A percentile compares a stretch with the other conserved stretches of the same genome.
phyloP scores from a whole-genome alignment of 148 eudicot species.

The Vaccinium darrowii region DNA sequence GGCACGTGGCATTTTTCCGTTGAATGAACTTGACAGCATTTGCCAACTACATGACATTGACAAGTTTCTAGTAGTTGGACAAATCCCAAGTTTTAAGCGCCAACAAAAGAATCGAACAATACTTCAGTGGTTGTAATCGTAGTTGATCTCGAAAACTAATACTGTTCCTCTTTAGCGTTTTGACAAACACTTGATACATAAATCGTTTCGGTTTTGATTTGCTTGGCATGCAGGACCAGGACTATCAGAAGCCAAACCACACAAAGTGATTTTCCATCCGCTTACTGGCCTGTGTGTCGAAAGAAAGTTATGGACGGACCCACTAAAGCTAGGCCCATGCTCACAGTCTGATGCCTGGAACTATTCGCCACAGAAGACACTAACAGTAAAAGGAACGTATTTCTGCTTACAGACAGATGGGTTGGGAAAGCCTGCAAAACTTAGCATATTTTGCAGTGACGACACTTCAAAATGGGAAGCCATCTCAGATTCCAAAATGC shows the following conservation, averaged over 20 bases:
- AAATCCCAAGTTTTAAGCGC: not conserved
- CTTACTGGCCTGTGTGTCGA: conserved; percentile 65
- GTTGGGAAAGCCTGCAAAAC: conserved; percentile 36
- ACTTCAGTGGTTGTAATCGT: not conserved
- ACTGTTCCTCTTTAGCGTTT: not conserved
- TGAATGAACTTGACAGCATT: not conserved
- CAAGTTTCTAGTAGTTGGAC: not conserved
- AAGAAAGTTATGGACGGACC: conserved; percentile 29
- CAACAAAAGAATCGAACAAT: not conserved
- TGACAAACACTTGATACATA: not conserved
- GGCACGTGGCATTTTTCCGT: not conserved
- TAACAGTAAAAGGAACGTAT: conserved; percentile 43
- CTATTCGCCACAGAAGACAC: conserved; percentile 42
- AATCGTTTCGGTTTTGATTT: not conserved
- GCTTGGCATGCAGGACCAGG: conserved; percentile 57
- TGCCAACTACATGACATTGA: not conserved
- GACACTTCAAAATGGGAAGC: conserved; percentile 52
- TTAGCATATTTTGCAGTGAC: conserved; percentile 36
- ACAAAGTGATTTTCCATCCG: conserved; percentile 73
- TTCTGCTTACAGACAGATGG: conserved; percentile 57
- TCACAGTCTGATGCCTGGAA: conserved; percentile 50
- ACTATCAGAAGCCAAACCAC: conserved; percentile 20
- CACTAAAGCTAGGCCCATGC: conserved; percentile 61
- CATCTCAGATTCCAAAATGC: conserved; percentile 80
- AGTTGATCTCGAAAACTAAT: not conserved